Evolutionary conservation across 1,139 yeast species (phyloP).

Genomic region (Sugiyamaella grinbergsii): DNA sequence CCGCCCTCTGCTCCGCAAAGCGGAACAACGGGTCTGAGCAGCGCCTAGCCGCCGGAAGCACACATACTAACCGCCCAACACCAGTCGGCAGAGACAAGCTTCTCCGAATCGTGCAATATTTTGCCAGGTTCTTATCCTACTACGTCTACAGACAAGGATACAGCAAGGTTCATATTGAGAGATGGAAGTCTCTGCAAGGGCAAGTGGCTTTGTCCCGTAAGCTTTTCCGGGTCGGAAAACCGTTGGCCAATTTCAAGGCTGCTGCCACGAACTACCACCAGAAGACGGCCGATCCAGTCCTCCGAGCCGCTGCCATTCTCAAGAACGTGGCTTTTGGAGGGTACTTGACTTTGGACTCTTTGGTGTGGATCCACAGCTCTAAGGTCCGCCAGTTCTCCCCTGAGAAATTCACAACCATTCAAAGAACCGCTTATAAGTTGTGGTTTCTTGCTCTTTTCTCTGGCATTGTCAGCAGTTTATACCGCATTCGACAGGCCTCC

Average conservation of each 20-base stretch:
- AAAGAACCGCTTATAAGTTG: constrained; percentile 52
- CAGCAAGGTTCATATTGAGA: constrained; percentile 51
- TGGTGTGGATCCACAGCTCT: constrained; percentile 63
- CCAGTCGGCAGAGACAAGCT: constrained; percentile 72
- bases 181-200: constrained; percentile 55
- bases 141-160: constrained; percentile 65
- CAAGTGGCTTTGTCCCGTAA: constrained; percentile 76
- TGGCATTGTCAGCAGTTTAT: constrained; percentile 59
- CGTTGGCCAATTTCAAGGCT: constrained; percentile 69
- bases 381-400: constrained; percentile 41
- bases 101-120: constrained; percentile 78
- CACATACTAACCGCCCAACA: constrained; percentile 37
- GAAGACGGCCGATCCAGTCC: constrained; percentile 66
- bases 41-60: constrained; percentile 2
- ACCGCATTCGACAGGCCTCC: constrained; percentile 48
- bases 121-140: constrained; percentile 69
- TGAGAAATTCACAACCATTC: constrained; percentile 33
- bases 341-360: constrained; percentile 72
- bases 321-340: constrained; percentile 75
- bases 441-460: constrained; percentile 78
- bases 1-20: neutral
- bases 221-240: constrained; percentile 82
- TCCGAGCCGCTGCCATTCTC: constrained; percentile 59
- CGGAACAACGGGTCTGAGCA: neutral
- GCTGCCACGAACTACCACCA: constrained; percentile 72